Percentiles rank a stretch among this genome's conserved stretches.
These are phyloP conservation scores for Batrachochytrium dendrobatidis DNA, from an alignment of 371 early-diverging fungal species.

Conservation along the genomic window DNA sequence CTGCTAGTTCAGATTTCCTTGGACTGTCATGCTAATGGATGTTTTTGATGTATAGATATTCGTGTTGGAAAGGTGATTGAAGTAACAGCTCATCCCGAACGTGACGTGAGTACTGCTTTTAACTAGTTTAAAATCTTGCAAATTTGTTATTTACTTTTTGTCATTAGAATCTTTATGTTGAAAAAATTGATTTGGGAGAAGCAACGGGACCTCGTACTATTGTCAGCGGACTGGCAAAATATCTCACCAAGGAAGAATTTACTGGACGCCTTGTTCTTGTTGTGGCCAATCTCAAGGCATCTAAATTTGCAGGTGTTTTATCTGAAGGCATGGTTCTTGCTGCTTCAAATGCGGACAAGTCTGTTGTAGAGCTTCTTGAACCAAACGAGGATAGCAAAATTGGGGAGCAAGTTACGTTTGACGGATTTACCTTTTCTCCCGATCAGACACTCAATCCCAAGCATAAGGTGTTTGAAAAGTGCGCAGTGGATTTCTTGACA, in stretches of 20 bases:
- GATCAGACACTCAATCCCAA: slow-evolving; percentile 27
- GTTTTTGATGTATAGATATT: slow-evolving; percentile 31
- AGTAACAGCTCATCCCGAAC: slow-evolving; percentile 40
- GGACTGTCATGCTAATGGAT: not conserved
- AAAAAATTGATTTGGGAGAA: slow-evolving; percentile 48
- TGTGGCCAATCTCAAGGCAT: slow-evolving; percentile 29
- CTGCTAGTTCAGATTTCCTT: not conserved
- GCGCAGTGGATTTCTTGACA: slow-evolving; percentile 16
- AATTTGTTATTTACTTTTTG: not conserved
- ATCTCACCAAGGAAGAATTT: slow-evolving; percentile 42
- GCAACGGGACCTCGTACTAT: slow-evolving; percentile 36
- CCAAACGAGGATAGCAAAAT: slow-evolving; percentile 22
- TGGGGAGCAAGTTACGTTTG: slow-evolving; percentile 28
- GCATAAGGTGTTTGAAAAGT: slow-evolving; percentile 29
- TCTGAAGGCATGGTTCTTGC: slow-evolving; percentile 37
- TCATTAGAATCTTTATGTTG: slow-evolving; percentile 41
- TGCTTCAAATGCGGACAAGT: slow-evolving; percentile 26
- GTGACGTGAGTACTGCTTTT: slow-evolving; percentile 9
- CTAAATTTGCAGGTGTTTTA: slow-evolving; percentile 26
- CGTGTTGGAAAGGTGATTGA: slow-evolving; percentile 46
- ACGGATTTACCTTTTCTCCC: slow-evolving; percentile 15
- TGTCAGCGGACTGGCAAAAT: slow-evolving; percentile 33
- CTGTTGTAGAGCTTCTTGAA: slow-evolving; percentile 29
- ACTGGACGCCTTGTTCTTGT: slow-evolving; percentile 32
- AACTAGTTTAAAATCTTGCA: not conserved